Evolutionary conservation across 345 rosid species (phyloP).

Genomic region (Diplotaxis tenuifolia): DNA sequence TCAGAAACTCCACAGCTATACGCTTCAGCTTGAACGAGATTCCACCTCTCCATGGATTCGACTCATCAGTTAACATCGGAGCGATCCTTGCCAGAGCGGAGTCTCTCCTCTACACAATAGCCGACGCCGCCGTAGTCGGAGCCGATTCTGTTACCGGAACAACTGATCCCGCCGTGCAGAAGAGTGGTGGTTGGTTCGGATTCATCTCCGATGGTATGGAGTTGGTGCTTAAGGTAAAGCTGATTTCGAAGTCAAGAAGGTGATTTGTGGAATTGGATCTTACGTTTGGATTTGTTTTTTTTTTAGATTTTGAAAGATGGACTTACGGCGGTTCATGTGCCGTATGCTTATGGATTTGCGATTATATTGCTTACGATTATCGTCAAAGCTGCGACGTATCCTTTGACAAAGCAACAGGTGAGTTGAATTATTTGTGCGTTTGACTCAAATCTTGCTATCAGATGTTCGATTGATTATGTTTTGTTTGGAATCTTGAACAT

Average conservation of each 20-base stretch:
- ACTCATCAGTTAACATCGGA: constrained; percentile 50
- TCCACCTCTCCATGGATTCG: constrained; percentile 58
- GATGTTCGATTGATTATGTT: too few species aligned
- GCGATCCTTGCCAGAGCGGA: constrained; percentile 54
- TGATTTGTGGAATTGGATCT: too few species aligned
- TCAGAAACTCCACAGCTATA: constrained; percentile 44
- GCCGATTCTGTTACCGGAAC: constrained; percentile 49
- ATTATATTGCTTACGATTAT: constrained; percentile 83
- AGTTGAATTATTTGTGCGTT: background rate
- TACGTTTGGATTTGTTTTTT: background rate
- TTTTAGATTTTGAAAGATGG: constrained; percentile 79
- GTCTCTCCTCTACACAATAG: constrained; percentile 75
- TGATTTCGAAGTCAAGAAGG: too few species aligned
- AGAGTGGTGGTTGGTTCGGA: constrained; percentile 89
- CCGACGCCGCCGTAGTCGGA: constrained; percentile 69
- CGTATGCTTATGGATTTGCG: constrained; percentile 88
- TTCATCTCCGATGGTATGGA: constrained; percentile 89
- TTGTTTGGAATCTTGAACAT: background rate
- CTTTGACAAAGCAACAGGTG: constrained; percentile 91
- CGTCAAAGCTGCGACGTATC: constrained; percentile 74
- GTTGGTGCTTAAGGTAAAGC: constrained; percentile 72
- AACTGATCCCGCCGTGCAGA: constrained; percentile 54
- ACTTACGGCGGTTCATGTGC: constrained; percentile 69
- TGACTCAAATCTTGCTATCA: too few species aligned
- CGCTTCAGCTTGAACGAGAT: constrained; percentile 68